Percentiles rank a stretch among this genome's conserved stretches.
phyloP scores from a whole-genome alignment of 2,329 filamentous ascomycete genomes.

The Meredithiella fracta region DNA sequence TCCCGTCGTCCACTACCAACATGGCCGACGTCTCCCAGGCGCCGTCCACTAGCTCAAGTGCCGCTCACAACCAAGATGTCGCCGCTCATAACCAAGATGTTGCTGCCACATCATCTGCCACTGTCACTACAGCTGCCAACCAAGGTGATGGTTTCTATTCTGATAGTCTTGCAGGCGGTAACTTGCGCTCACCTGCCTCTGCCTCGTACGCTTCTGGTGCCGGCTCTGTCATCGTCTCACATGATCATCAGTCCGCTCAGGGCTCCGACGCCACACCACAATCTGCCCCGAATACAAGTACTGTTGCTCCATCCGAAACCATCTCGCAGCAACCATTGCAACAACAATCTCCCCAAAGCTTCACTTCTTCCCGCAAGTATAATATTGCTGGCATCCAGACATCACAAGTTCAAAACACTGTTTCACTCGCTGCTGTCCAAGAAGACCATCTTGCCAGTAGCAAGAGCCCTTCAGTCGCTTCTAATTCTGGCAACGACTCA shows the following conservation, averaged over 20 bases:
- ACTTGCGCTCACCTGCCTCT: not conserved
- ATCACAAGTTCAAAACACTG: not conserved
- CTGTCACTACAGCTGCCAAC: slow-evolving; percentile 6
- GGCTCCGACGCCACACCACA: not conserved
- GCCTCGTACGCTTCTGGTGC: not conserved
- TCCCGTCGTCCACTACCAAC: not conserved
- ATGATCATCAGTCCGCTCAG: slow-evolving; percentile 1
- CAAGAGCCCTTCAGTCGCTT: not conserved
- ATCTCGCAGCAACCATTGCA: not conserved
- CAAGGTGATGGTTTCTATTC: not conserved
- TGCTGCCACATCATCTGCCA: not conserved
- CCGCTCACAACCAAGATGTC: not conserved
- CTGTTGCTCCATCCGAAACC: not conserved
- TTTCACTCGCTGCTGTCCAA: not conserved
- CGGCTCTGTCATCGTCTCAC: not conserved
- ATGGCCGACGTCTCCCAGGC: slow-evolving; percentile 5
- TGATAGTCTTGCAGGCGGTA: not conserved
- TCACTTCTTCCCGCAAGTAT: not conserved
- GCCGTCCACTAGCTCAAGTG: not conserved
- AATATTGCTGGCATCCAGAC: not conserved
- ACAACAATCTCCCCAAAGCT: not conserved
- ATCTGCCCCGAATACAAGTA: slow-evolving; percentile 4
- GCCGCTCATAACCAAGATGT: not conserved
- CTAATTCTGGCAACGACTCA: not conserved
- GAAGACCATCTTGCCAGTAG: slow-evolving; percentile 2